These are phyloP conservation scores for Chrysoporthe austroafricana DNA, from an alignment of 2,329 filamentous ascomycete genomes.

Conservation along the genomic window DNA sequence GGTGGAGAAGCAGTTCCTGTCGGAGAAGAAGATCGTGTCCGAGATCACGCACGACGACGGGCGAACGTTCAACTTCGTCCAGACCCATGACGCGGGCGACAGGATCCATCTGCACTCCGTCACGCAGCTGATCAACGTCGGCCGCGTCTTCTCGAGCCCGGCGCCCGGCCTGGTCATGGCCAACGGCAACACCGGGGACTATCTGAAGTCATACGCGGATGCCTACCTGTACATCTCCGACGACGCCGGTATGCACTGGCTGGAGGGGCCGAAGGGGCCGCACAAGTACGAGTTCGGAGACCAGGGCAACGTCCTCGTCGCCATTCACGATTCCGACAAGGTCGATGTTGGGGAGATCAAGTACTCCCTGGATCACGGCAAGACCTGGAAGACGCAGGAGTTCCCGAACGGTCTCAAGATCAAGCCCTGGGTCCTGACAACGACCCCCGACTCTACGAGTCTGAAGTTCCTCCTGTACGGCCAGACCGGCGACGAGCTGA, in stretches of 20 bases:
- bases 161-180: conserved; percentile 94
- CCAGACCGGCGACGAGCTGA: conserved; percentile 51
- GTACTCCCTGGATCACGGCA: conserved; percentile 90
- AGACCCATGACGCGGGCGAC: conserved; percentile 62
- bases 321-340: conserved; percentile 73
- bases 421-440: conserved; percentile 75
- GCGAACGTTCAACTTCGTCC: conserved; percentile 74
- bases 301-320: conserved; percentile 85
- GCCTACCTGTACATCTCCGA: conserved; percentile 87
- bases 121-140: conserved; percentile 79
- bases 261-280: conserved; percentile 71
- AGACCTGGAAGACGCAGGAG: conserved; percentile 75
- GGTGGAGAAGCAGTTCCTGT: conserved; percentile 57
- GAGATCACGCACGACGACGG: conserved; percentile 96
- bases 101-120: conserved; percentile 89
- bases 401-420: conserved; percentile 71
- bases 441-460: conserved; percentile 89
- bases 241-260: conserved; percentile 87
- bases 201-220: conserved; percentile 70
- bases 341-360: conserved; percentile 60
- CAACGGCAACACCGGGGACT: conserved; percentile 83
- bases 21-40: conserved; percentile 71
- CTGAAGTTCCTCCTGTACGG: conserved; percentile 86
- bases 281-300: conserved; percentile 98
- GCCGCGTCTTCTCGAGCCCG: conserved; percentile 88